Base-by-base conservation (phyloP, 352 stramenopile genomes). In the Thalassiosira hispida region DNA sequence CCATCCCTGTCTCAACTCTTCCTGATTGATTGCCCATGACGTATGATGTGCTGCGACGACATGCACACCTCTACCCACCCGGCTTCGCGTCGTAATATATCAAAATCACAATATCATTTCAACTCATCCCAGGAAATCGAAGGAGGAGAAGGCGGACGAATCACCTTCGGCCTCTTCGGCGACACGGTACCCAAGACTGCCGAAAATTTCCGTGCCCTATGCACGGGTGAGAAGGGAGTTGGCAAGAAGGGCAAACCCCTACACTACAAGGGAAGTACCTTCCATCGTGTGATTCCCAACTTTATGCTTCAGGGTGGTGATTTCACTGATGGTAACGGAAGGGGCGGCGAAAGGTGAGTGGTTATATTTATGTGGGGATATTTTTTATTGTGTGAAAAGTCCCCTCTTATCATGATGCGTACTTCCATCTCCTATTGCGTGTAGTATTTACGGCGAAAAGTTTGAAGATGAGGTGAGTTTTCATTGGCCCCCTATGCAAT, bases 171-270 rank as follows among this genome's bases (percentile, higher is more conserved):
- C 40, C 65, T 99, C 46, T 98, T 95, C 84, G 95, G 93, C 22
- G 95, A 99, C 73, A 92, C 95, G 40, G 96, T 98, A 63, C 97
- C 97, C 22, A 99, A 98, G 88, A 99, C 98, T 16, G 96, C 92
- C 14, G 97, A 99, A 83, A 99, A 99, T 92, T 99, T 99, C 90
- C 93, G 96, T 55, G 95, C 96, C 73, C 92, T 99, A 25, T 99
- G 96, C 91, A 99, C 97, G 44, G 96, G 95, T 76, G 97, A 93
- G 67, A 92, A 92, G 33, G 96, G 96, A 67, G 79, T 95, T 51
- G 95, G 96, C 61, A 90, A 95, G 72, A 55, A 49, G 31, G 91
- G 93, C 52, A 95, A 95, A 52, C 87, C 86, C n/a, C 88, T 99
- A 33, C 96, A 98, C 86, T 99, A 98, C 95, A 99, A 99, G 93